These are phyloP conservation scores for Colletotrichum eleusines DNA, from an alignment of 2,329 filamentous ascomycete species.

Conservation along the genomic window DNA sequence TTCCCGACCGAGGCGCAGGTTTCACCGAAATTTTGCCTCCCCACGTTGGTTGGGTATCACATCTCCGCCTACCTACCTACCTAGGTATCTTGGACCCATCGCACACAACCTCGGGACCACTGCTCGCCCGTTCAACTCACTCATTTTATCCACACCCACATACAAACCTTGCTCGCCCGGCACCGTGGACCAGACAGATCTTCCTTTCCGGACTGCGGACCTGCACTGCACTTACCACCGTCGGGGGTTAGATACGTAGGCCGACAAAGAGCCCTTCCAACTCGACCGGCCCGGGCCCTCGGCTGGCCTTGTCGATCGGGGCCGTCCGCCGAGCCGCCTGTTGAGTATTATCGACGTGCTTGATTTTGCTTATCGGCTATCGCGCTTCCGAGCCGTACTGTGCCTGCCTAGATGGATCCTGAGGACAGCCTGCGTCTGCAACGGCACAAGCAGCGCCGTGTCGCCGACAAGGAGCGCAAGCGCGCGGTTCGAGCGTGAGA, in stretches of 20 bases:
- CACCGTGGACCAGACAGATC: constrained; percentile 1
- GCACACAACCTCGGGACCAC: constrained; percentile 20
- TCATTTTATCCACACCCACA: constrained; percentile 33
- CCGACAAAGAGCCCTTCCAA: background rate
- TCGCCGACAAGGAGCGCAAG: constrained; percentile 47
- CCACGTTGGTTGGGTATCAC: too few species aligned
- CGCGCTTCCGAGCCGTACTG: constrained; percentile 14
- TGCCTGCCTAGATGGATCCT: constrained; percentile 30
- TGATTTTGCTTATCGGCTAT: constrained; percentile 29
- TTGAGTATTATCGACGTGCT: constrained; percentile 7
- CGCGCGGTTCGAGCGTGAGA: constrained; percentile 47
- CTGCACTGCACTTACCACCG: constrained; percentile 1
- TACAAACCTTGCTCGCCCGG: constrained; percentile 24
- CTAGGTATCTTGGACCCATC: constrained; percentile 13
- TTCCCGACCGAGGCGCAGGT: constrained; percentile 33
- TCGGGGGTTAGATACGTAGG: background rate
- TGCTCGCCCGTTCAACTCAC: constrained; percentile 8
- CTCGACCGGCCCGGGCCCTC: constrained; percentile 36
- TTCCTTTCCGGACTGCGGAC: constrained; percentile 17
- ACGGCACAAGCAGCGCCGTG: constrained; percentile 44
- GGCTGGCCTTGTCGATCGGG: constrained; percentile 30
- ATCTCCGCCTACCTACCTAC: background rate
- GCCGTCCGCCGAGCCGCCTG: constrained; percentile 8
- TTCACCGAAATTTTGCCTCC: constrained; percentile 39
- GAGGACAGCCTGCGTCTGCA: constrained; percentile 41